Base-by-base conservation (phyloP, 768 basidiomycete species). In the Podaxis sp. region DNA sequence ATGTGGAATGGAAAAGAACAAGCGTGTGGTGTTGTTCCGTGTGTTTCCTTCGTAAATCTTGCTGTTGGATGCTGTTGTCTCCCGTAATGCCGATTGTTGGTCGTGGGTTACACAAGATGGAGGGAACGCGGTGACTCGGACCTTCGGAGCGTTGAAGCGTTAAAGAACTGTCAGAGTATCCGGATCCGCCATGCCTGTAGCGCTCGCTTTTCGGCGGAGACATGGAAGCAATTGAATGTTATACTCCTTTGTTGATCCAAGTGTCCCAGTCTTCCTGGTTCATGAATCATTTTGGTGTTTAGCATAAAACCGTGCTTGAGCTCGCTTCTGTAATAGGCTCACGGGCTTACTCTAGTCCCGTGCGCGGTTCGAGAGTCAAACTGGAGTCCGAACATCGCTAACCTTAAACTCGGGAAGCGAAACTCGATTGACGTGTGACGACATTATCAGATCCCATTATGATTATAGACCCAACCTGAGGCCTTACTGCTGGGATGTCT, bases 1-100 rank as follows among this genome's bases (percentile, higher is more conserved):
- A 52, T 13, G 40, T 44, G 44, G 63, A 64, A 64, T 58, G 60
- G 40, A 66, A 62, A 52, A 52, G 56, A 60, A 59, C 46, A 53
- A 20, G 24, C 22, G 56, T 37, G 49, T 38, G 52, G 20, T 56
- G 46, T 61, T 56, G 40, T 55, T 20, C 36, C 59, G 55, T 46
- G 48, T n/a, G n/a, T 37, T n/a, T 37, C 17, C 49, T 58, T 28
- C 50, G 48, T 51, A 26, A 49, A 20, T 22, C 48, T n/a, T 22
- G 33, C 24, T 53, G 53, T 56, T 56, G 60, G 49, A 55, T 40
- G 28, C 38, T 33, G 54, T 36, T 22, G 8, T 48, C 33, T 55
- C 24, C 17, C 52, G 60, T 62, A 54, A 62, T 56, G 52, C 53
- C 53, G 52, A n/a, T 37, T 55, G 20, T 11, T 55, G 53, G 36